phyloP scores from a whole-genome alignment of 1,284 basidiomycete species.

The Heliocybe sulcata region DNA sequence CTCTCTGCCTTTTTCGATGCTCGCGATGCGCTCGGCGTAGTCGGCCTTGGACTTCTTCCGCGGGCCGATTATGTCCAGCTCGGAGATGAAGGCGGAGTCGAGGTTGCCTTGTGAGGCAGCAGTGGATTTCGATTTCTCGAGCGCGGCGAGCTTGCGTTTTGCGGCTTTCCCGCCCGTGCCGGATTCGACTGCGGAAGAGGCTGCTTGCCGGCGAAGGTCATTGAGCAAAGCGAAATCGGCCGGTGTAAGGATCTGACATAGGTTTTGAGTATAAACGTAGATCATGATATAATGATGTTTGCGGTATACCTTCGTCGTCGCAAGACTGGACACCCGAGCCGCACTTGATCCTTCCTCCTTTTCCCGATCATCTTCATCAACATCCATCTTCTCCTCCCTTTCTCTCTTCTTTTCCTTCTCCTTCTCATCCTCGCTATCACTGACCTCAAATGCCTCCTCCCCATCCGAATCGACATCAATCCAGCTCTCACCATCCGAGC shows the following conservation, averaged over 20 bases:
- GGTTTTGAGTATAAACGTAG: slow-evolving; percentile 5
- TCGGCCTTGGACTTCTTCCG: slow-evolving; percentile 92
- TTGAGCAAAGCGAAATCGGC: slow-evolving; percentile 94
- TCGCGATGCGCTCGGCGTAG: slow-evolving; percentile 92
- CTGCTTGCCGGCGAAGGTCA: slow-evolving; percentile 82
- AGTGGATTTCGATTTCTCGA: slow-evolving; percentile 65
- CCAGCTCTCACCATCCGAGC: slow-evolving; percentile 75
- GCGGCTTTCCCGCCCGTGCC: slow-evolving; percentile 68
- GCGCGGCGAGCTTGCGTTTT: slow-evolving; percentile 80
- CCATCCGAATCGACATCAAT: slow-evolving; percentile 77
- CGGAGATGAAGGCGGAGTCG: slow-evolving; percentile 73
- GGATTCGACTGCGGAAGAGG: slow-evolving; percentile 64
- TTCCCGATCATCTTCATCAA: no score
- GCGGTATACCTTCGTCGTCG: slow-evolving; percentile 66
- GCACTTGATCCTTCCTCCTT: slow-evolving; percentile 13
- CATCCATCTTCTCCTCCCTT: slow-evolving; percentile 23
- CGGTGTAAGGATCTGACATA: slow-evolving; percentile 84
- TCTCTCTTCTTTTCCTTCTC: slow-evolving; percentile 28
- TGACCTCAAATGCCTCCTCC: slow-evolving; percentile 67
- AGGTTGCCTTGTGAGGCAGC: slow-evolving; percentile 33
- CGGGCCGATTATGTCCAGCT: slow-evolving; percentile 88
- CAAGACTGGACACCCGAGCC: slow-evolving; percentile 50
- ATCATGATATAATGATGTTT: background rate
- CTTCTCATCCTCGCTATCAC: slow-evolving; percentile 81
- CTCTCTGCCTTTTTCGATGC: slow-evolving; percentile 89